A percentile compares a stretch with the other conserved stretches of the same genome.
Conservation (phyloP, 768 basidiomycete genomes). For the Pleurotus salmoneostramineus region DNA sequence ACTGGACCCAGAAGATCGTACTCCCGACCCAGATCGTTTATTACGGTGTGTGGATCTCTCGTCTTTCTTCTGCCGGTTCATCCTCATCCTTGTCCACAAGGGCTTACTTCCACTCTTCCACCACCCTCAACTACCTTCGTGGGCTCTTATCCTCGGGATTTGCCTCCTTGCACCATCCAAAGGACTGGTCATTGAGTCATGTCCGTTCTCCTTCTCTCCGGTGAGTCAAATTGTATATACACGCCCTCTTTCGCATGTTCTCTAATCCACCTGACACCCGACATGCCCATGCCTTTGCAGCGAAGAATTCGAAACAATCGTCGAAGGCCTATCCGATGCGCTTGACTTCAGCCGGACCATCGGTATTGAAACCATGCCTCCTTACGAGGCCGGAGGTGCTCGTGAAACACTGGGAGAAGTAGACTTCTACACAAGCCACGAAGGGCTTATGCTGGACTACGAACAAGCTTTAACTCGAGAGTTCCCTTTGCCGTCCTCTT, state of each 20-base stretch:
- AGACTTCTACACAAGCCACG: slow-evolving; percentile 94
- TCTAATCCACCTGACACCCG: background rate
- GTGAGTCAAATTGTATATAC: slow-evolving; percentile 30
- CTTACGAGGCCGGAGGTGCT: slow-evolving; percentile 72
- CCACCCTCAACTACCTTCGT: slow-evolving; percentile 91
- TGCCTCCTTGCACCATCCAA: slow-evolving; percentile 87
- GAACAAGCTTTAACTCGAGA: slow-evolving; percentile 88
- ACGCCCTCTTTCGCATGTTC: background rate
- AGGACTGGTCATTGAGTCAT: slow-evolving; percentile 89
- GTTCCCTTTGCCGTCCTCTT: slow-evolving; percentile 37
- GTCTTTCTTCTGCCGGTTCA: background rate
- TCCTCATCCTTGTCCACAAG: slow-evolving; percentile 29
- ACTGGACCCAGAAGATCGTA: slow-evolving; percentile 71
- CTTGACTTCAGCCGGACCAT: slow-evolving; percentile 92
- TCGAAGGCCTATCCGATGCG: slow-evolving; percentile 82
- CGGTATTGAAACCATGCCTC: slow-evolving; percentile 57
- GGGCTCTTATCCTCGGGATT: slow-evolving; percentile 89
- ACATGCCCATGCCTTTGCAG: slow-evolving; percentile 28
- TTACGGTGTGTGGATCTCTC: slow-evolving; percentile 49
- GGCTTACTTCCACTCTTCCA: slow-evolving; percentile 94
- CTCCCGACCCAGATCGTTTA: slow-evolving; percentile 86
- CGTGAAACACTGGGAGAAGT: slow-evolving; percentile 78
- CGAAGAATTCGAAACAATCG: slow-evolving; percentile 80
- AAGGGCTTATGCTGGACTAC: slow-evolving; percentile 89
- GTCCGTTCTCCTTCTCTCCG: slow-evolving; percentile 79